phyloP scores from a whole-genome alignment of 2,329 filamentous ascomycete species.

The Keithomyces neogunnii region DNA sequence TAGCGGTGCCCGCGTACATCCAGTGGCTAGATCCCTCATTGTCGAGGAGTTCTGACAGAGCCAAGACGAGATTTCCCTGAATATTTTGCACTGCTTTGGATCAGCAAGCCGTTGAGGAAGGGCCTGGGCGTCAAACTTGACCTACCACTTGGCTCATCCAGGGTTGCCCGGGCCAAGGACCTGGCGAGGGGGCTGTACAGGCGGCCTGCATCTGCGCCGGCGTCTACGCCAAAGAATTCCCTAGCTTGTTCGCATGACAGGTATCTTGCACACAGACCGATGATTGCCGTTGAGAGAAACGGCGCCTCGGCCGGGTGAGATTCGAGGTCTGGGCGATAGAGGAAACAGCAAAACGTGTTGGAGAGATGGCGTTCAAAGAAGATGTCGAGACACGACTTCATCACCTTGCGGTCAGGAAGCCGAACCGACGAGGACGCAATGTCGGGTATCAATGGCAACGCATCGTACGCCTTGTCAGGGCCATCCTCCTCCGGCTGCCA shows the following conservation, averaged over 20 bases:
- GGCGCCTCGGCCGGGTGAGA: conserved; percentile 5
- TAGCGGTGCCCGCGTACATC: conserved; percentile 14
- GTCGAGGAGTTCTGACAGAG: conserved; percentile 3
- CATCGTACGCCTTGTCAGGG: neutral
- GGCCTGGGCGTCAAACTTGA: too few species aligned
- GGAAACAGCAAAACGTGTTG: conserved; percentile 13
- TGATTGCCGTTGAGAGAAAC: conserved; percentile 7
- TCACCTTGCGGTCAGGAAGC: conserved; percentile 1
- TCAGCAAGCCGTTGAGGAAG: too few species aligned
- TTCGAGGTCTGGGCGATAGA: conserved; percentile 12
- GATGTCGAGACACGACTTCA: conserved; percentile 3
- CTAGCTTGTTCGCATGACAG: conserved; percentile 1
- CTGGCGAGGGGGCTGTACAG: conserved; percentile 1
- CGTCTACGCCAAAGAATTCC: conserved; percentile 3
- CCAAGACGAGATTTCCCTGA: conserved; percentile 12
- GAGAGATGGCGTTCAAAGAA: conserved; percentile 13
- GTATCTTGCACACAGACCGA: conserved; percentile 11
- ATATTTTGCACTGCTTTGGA: conserved; percentile 9
- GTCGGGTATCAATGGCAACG: neutral
- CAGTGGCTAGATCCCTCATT: conserved; percentile 14
- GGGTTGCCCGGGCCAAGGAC: conserved; percentile 4
- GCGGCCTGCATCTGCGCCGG: neutral
- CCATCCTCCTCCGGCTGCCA: neutral
- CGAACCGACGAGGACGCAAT: neutral
- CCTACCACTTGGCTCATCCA: conserved; percentile 9